Conservation (phyloP, 179 eudicot species). For the Silene noctiflora region DNA sequence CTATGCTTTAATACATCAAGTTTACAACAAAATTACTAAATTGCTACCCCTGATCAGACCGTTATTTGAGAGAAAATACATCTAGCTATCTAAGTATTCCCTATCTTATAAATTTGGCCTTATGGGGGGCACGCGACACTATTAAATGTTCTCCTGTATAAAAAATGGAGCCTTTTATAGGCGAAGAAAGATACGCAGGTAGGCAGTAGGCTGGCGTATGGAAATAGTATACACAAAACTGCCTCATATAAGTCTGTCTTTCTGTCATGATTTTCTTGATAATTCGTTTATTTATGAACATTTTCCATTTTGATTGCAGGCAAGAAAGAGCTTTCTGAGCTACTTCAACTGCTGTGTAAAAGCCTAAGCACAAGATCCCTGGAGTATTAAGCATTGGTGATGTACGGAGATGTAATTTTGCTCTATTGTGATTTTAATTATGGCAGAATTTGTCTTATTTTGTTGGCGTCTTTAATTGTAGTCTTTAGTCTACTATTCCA, state of each 20-base stretch:
- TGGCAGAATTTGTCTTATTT: not conserved
- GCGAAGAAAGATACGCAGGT: no score
- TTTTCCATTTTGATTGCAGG: conserved; percentile 29
- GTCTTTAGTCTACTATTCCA: not conserved
- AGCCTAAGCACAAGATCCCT: conserved; percentile 38
- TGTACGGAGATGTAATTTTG: conserved; percentile 7
- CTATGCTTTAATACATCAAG: no score
- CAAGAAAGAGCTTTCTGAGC: conserved; percentile 56
- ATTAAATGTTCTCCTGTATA: no score
- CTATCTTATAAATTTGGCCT: not conserved
- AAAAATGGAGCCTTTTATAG: no score
- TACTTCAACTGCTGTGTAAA: conserved; percentile 67
- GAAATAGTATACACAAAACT: no score
- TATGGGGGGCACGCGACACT: not conserved
- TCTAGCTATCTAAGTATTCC: not conserved
- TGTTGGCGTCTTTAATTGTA: not conserved
- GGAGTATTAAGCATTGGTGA: not conserved
- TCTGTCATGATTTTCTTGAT: not conserved
- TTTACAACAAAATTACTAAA: no score
- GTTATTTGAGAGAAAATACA: not conserved
- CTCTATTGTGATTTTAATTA: not conserved
- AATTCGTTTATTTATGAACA: not conserved
- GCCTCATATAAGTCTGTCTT: no score
- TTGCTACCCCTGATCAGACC: no score
- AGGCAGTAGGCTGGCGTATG: no score